These are phyloP conservation scores for Blepharisma japonicum DNA, from an alignment of 73 alveolate genomes.

Conservation along the genomic window DNA sequence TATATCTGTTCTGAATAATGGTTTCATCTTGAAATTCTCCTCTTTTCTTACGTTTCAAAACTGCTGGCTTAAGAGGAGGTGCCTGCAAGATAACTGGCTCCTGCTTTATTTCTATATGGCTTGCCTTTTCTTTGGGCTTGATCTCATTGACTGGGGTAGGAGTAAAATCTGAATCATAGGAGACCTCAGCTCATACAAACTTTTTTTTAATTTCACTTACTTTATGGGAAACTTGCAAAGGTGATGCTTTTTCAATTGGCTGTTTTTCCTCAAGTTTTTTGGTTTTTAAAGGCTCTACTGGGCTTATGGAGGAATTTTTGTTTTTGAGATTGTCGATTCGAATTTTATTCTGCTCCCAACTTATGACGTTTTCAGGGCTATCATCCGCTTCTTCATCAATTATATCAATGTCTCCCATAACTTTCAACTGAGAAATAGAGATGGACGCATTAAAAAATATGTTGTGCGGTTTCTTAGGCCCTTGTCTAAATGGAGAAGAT, in stretches of 20 bases:
- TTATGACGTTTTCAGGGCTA: not conserved
- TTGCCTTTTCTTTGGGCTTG: not conserved
- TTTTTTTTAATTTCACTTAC: not conserved
- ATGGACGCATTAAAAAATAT: conserved; percentile 22
- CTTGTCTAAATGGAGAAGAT: too few species aligned
- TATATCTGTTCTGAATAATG: not conserved
- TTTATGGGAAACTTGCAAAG: not conserved
- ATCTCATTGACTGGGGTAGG: not conserved
- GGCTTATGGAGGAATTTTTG: not conserved
- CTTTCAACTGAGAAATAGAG: conserved; percentile 13
- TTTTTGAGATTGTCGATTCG: too few species aligned
- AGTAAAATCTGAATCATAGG: not conserved
- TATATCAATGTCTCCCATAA: not conserved
- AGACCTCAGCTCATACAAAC: not conserved
- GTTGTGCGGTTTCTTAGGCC: not conserved
- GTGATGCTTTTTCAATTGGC: not conserved
- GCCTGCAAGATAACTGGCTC: conserved; percentile 11
- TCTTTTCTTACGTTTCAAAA: conserved; percentile 11
- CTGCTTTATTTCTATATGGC: not conserved
- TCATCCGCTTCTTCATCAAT: not conserved
- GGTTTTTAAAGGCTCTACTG: not conserved
- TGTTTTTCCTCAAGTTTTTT: not conserved
- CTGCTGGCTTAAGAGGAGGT: conserved; percentile 4
- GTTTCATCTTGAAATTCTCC: conserved; percentile 24
- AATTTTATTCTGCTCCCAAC: not conserved